phyloP scores from a whole-genome alignment of 1,284 basidiomycete species.

The Chiua sp. region DNA sequence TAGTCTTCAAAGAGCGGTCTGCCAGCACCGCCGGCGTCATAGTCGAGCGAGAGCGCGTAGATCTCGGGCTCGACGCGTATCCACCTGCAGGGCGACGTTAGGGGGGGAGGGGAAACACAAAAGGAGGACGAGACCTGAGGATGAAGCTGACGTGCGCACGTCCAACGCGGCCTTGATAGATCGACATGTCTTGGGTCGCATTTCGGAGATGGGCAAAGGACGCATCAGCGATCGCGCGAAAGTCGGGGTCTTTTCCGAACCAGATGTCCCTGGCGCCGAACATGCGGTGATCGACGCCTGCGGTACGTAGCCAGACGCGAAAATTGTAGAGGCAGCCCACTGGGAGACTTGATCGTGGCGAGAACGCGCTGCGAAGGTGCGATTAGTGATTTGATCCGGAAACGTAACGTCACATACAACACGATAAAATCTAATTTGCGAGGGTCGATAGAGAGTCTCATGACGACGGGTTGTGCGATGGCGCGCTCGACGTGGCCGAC shows the following conservation, averaged over 20 bases:
- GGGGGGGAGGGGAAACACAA: not conserved
- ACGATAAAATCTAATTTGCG: slow-evolving; percentile 57
- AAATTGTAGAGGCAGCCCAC: slow-evolving; percentile 54
- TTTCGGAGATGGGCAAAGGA: slow-evolving; percentile 54
- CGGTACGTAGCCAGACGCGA: slow-evolving; percentile 62
- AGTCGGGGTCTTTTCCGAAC: slow-evolving; percentile 65
- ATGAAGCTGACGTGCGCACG: slow-evolving; percentile 57
- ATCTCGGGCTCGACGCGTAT: slow-evolving; percentile 42
- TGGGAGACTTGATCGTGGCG: slow-evolving; percentile 57
- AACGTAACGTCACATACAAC: slow-evolving; percentile 46
- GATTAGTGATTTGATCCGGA: not conserved
- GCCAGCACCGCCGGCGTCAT: slow-evolving; percentile 63
- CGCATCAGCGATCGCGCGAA: slow-evolving; percentile 56
- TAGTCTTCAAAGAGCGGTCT: slow-evolving; percentile 54
- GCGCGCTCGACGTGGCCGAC: slow-evolving; percentile 56
- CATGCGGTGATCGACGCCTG: slow-evolving; percentile 58
- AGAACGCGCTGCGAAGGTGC: slow-evolving; percentile 52
- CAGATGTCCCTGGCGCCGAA: slow-evolving; percentile 65
- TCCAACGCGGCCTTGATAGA: slow-evolving; percentile 59
- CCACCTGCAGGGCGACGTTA: slow-evolving; percentile 40
- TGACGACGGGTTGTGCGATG: slow-evolving; percentile 49
- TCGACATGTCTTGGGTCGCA: slow-evolving; percentile 45
- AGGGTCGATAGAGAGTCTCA: slow-evolving; percentile 56
- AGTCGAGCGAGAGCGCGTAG: slow-evolving; percentile 59
- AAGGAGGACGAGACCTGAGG: slow-evolving; percentile 43